These are phyloP conservation scores for Calonectria pseudoreteaudii DNA, from an alignment of 2,329 filamentous ascomycete species.

Conservation along the genomic window DNA sequence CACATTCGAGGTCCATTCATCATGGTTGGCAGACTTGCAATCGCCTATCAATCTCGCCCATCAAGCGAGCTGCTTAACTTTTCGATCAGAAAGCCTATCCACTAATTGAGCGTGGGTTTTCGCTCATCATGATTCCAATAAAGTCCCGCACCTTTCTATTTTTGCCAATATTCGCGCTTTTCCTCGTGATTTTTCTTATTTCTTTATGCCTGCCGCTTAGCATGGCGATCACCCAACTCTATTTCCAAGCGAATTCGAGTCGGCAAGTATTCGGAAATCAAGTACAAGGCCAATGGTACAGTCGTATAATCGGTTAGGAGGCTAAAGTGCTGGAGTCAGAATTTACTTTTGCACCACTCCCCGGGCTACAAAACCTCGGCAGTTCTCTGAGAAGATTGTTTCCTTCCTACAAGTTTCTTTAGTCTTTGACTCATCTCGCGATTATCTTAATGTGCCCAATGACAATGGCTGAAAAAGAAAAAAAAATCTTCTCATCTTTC, in stretches of 20 bases:
- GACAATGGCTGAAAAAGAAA: not conserved
- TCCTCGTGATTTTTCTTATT: no score
- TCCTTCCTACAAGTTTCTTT: not conserved
- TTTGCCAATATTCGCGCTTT: not conserved
- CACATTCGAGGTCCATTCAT: not conserved
- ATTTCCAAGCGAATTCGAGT: not conserved
- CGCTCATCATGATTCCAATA: not conserved
- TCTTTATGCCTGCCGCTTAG: not conserved
- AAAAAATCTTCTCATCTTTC: not conserved
- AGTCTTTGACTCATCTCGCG: not conserved
- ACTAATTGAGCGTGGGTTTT: not conserved
- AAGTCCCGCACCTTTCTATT: not conserved
- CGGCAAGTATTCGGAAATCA: not conserved
- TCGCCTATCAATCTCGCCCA: not conserved
- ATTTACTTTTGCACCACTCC: no score
- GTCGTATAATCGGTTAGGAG: no score
- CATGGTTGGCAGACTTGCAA: not conserved
- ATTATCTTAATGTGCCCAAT: not conserved
- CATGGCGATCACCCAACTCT: not conserved
- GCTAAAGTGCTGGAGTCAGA: no score
- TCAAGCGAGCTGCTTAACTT: not conserved
- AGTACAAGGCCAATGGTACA: not conserved
- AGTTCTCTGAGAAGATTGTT: not conserved
- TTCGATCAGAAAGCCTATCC: not conserved
- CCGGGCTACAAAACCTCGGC: no score